Conservation (phyloP, 2,329 filamentous ascomycete genomes). For the Harringtonia lauricola region DNA sequence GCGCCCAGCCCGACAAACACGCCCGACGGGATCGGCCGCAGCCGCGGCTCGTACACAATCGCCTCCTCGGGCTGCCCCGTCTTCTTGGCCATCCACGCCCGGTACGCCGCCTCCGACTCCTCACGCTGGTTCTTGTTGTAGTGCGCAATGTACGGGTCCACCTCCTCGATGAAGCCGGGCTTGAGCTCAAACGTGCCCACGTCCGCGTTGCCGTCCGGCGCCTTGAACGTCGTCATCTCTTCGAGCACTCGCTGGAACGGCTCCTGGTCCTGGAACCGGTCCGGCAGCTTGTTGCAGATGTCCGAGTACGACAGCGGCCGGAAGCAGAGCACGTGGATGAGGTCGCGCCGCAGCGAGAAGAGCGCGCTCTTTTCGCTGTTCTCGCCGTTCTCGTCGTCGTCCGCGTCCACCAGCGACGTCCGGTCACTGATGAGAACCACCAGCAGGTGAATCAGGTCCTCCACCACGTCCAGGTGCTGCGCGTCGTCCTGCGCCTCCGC, state of each 20-base stretch:
- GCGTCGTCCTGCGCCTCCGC: constrained; percentile 69
- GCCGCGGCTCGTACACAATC: constrained; percentile 82
- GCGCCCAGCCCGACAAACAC: constrained; percentile 64
- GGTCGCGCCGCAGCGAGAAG: constrained; percentile 71
- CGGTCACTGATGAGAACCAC: constrained; percentile 87
- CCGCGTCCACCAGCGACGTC: constrained; percentile 55
- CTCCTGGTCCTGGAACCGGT: constrained; percentile 81
- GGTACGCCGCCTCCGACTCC: constrained; percentile 84
- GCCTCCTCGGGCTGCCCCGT: constrained; percentile 71
- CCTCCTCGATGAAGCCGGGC: constrained; percentile 70
- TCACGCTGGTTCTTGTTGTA: constrained; percentile 96
- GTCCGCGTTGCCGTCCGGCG: constrained; percentile 84
- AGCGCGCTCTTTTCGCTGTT: constrained; percentile 53
- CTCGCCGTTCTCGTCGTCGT: constrained; percentile 55
- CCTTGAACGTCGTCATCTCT: constrained; percentile 78
- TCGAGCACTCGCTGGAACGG: constrained; percentile 77
- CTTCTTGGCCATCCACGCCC: constrained; percentile 76
- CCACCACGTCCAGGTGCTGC: constrained; percentile 85
- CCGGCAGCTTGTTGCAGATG: constrained; percentile 72
- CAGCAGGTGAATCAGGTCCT: constrained; percentile 90
- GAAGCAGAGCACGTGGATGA: constrained; percentile 91
- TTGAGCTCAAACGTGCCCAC: constrained; percentile 91
- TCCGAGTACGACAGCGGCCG: constrained; percentile 93
- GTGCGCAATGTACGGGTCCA: constrained; percentile 93
- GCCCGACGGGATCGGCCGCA: constrained; percentile 65